Percentiles rank a stretch among this genome's conserved stretches.
Conservation (phyloP, 2,329 filamentous ascomycete species). For the Exophiala sideris region DNA sequence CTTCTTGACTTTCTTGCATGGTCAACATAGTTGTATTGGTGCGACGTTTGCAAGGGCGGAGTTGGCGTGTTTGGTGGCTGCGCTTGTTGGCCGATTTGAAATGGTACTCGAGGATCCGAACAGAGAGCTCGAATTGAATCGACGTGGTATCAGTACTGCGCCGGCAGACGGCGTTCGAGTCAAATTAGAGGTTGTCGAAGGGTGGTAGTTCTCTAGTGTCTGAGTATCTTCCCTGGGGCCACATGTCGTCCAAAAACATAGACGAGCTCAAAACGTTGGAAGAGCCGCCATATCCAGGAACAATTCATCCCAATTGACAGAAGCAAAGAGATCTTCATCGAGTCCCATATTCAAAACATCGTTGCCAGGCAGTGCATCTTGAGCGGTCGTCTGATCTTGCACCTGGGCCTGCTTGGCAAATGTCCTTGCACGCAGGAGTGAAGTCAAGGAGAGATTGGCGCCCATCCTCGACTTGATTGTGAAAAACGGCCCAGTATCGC, state of each 20-base stretch:
- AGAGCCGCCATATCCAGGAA: not conserved
- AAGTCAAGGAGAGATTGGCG: not conserved
- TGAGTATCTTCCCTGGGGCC: too few species aligned
- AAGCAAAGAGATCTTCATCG: not conserved
- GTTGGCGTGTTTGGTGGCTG: constrained; percentile 79
- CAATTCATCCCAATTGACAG: constrained; percentile 1
- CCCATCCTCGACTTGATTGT: constrained; percentile 1
- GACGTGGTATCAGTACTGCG: too few species aligned
- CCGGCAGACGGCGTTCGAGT: too few species aligned
- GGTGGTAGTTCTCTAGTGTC: too few species aligned
- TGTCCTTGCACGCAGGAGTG: not conserved
- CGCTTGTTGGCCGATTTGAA: constrained; percentile 54
- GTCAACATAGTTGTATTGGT: constrained; percentile 36
- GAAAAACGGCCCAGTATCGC: not conserved
- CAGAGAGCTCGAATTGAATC: constrained; percentile 51
- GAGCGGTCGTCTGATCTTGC: too few species aligned
- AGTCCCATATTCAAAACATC: not conserved
- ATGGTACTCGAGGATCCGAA: constrained; percentile 61
- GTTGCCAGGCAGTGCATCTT: not conserved
- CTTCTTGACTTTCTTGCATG: constrained; percentile 73
- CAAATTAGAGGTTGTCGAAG: too few species aligned
- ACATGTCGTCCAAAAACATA: too few species aligned
- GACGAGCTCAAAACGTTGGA: not conserved
- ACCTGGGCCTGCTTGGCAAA: too few species aligned
- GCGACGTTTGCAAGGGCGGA: constrained; percentile 64